A percentile compares a stretch with the other conserved stretches of the same genome.
These are phyloP conservation scores for Eimeria acervulina DNA, from an alignment of 169 alveolate species.

Conservation along the genomic window DNA sequence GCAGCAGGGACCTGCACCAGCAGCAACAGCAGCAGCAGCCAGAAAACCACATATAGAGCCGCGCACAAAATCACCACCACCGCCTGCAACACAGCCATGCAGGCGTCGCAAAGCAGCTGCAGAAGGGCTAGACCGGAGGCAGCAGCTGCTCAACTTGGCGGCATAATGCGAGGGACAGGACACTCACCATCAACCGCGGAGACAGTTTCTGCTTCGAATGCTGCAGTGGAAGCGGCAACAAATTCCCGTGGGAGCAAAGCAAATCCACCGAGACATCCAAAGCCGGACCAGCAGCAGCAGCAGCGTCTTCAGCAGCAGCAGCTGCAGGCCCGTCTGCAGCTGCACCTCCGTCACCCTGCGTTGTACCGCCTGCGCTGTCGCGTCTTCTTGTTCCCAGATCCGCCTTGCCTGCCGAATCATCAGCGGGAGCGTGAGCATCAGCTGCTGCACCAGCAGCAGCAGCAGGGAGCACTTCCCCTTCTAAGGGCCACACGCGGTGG, in stretches of 20 bases:
- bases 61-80: not conserved
- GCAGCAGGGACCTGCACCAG: slow-evolving; percentile 77
- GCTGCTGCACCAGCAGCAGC: slow-evolving; percentile 18
- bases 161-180: not conserved
- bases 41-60: not conserved
- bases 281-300: not conserved
- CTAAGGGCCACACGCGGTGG: slow-evolving; percentile 49
- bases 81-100: not conserved
- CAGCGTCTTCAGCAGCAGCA: slow-evolving; percentile 29
- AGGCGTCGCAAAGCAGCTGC: not conserved
- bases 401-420: not conserved
- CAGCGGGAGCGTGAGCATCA: not conserved
- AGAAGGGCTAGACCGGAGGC: not conserved
- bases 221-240: slow-evolving; percentile 65
- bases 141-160: not conserved
- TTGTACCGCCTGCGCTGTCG: not conserved
- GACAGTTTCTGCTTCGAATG: slow-evolving; percentile 36
- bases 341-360: not conserved
- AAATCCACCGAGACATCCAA: slow-evolving; percentile 73
- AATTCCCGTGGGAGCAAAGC: slow-evolving; percentile 71
- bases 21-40: slow-evolving; percentile 9
- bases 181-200: slow-evolving; percentile 52
- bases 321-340: not conserved
- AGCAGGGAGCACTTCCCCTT: slow-evolving; percentile 22
- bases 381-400: not conserved